Base-by-base conservation (phyloP, 345 rosid genomes). In the Eucalyptus paniculata region DNA sequence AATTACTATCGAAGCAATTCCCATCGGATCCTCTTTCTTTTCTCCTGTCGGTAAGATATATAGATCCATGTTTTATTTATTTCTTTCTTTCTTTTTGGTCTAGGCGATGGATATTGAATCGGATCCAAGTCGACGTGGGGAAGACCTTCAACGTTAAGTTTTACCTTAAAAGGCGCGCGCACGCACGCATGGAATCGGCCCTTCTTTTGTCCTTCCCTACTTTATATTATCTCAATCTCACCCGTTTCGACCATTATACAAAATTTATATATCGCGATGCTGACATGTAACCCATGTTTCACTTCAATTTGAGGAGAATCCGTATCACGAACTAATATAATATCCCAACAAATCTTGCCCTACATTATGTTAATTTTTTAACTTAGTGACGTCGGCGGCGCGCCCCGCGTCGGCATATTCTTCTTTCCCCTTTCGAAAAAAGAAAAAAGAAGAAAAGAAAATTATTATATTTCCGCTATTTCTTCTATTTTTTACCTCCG, bases 91-190 rank as follows among this genome's bases (percentile, higher is more conserved):
- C 10, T 32, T 67, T 67, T 32, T 72, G 40, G 82, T 34, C 8
- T 77, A 2, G 24, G 47, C 1, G 45, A 62, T 62, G 2, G 32
- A 34, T 21, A 88, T 72, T 77, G 86, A 37, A 72, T 88, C 21
- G 51, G 45, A 62, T n/a, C 50, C 45, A 77, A 77, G 80, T 32
- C 34, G 87, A 47, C 9, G 28, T 30, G 62, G 86, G 62, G 58
- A 67, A 80, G 89, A 51, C 72, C 50, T 16, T 88, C 50, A 88
- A 88, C 65, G 88, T 17, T 60, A 77, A 77, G 85, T 77, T 40
- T 40, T 40, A 40, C 85, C 85, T 77, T 40, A 77, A 77, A 77
- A 40, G 85, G 45, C 30, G 45, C 82, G 14, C 28, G 47, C 19
- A 12, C 62, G 44, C 37, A 32, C 0, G 87, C 6, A 54, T 49